Conservation (phyloP, 257 asterid genomes). For the Plantago major region DNA sequence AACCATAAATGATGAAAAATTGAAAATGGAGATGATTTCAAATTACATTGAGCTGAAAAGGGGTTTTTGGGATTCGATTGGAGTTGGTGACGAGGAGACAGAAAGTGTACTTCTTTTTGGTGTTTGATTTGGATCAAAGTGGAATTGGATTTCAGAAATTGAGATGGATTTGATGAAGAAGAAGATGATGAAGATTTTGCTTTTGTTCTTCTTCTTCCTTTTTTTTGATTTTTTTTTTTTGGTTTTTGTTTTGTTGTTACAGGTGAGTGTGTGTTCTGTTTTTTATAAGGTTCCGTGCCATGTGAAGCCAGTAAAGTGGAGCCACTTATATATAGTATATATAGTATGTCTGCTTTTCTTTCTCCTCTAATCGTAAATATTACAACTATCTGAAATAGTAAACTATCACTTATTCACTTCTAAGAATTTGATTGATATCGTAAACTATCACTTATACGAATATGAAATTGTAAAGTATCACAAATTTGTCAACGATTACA, state of each 20-base stretch:
- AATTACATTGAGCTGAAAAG: constrained; percentile 14
- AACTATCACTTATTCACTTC: too few relatives aligned
- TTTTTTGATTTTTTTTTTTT: neutral
- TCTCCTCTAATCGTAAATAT: too few relatives aligned
- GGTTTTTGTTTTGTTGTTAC: too few relatives aligned
- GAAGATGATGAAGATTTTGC: constrained; percentile 21
- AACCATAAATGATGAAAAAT: neutral
- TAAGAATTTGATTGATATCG: too few relatives aligned
- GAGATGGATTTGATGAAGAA: constrained; percentile 20
- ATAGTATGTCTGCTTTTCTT: neutral
- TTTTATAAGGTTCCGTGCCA: constrained; percentile 19
- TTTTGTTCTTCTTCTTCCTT: too few relatives aligned
- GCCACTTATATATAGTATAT: neutral
- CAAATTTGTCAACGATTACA: too few relatives aligned
- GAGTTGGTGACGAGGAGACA: neutral
- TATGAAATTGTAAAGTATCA: too few relatives aligned
- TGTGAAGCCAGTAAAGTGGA: constrained; percentile 16
- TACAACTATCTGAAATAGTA: too few relatives aligned
- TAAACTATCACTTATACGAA: too few relatives aligned
- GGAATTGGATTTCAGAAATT: constrained; percentile 12
- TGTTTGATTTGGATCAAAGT: neutral
- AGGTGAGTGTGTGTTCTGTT: constrained; percentile 5
- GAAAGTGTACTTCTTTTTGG: neutral
- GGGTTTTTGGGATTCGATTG: constrained; percentile 6
- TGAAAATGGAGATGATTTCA: neutral